Evolutionary conservation across 805 yeast species (phyloP).

Genomic region (Blastobotrys robertii): DNA sequence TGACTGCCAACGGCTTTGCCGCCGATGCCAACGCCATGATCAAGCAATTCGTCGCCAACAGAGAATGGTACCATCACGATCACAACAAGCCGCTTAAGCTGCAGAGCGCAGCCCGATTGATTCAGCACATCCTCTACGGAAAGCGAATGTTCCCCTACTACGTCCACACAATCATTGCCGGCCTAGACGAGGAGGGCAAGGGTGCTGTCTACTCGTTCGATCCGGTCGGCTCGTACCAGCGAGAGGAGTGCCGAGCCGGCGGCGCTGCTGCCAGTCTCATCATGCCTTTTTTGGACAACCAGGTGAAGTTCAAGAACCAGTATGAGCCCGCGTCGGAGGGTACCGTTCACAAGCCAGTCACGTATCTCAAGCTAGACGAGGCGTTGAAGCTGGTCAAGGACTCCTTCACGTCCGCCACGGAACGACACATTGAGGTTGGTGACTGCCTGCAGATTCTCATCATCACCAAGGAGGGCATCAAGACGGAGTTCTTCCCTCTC

Average conservation of each 20-base stretch:
- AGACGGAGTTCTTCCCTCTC: conserved; percentile 72
- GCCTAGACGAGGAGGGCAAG: conserved; percentile 81
- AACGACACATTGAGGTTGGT: conserved; percentile 97
- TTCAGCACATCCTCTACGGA: conserved; percentile 83
- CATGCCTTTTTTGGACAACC: conserved; percentile 96
- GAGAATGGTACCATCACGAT: conserved; percentile 86
- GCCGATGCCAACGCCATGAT: conserved; percentile 89
- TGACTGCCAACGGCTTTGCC: conserved; percentile 93
- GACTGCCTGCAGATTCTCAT: conserved; percentile 88
- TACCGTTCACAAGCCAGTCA: conserved; percentile 42
- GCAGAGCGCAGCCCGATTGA: conserved; percentile 75
- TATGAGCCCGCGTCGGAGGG: conserved; percentile 52
- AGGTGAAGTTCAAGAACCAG: conserved; percentile 93
- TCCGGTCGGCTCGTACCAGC: conserved; percentile 95
- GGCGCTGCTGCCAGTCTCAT: conserved; percentile 95
- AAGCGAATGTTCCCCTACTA: conserved; percentile 96
- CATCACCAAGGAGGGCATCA: conserved; percentile 88
- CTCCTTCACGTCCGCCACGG: conserved; percentile 93
- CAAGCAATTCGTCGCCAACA: conserved; percentile 43
- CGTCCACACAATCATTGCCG: conserved; percentile 90
- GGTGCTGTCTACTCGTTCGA: conserved; percentile 96
- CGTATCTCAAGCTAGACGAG: conserved; percentile 69
- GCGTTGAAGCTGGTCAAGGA: conserved; percentile 82
- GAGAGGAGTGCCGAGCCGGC: conserved; percentile 96
- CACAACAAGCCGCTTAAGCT: conserved; percentile 64